Evolutionary conservation across 2,329 filamentous ascomycete genomes (phyloP).

Genomic region (Epichloe glyceriae): DNA sequence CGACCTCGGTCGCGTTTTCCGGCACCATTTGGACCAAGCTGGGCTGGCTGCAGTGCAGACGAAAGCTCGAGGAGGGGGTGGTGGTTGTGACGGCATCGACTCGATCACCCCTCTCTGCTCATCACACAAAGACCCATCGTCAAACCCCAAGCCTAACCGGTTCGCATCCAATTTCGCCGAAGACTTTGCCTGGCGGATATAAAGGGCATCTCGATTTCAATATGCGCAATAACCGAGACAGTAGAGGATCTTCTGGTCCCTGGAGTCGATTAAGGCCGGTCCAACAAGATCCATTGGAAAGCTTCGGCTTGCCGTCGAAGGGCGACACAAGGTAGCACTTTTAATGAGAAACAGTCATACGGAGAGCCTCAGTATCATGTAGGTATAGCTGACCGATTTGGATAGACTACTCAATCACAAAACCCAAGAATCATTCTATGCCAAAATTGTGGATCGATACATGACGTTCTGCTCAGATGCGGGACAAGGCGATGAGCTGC

Average conservation of each 20-base stretch:
- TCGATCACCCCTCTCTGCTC: background rate
- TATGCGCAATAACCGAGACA: constrained; percentile 15
- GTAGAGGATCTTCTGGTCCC: constrained; percentile 32
- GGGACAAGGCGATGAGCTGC: constrained; percentile 57
- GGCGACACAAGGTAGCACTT: constrained; percentile 62
- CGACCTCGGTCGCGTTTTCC: background rate
- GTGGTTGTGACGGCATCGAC: background rate
- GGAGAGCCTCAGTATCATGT: background rate
- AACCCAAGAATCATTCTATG: constrained; percentile 74
- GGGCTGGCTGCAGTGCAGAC: constrained; percentile 9
- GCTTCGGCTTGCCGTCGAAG: constrained; percentile 77
- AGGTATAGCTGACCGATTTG: background rate
- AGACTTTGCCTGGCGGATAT: background rate
- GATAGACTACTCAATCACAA: constrained; percentile 58
- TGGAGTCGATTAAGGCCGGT: constrained; percentile 64
- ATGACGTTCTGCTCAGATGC: constrained; percentile 75
- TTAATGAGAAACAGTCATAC: background rate
- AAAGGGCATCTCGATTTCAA: background rate
- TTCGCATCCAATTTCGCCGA: background rate
- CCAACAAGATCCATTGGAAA: constrained; percentile 63
- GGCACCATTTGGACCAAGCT: constrained; percentile 10
- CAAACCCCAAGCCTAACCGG: background rate
- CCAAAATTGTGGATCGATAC: constrained; percentile 77
- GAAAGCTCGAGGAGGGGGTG: constrained; percentile 4
- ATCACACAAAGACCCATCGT: background rate